Conservation (phyloP, 257 asterid genomes). For the Solanum raphanifolium region DNA sequence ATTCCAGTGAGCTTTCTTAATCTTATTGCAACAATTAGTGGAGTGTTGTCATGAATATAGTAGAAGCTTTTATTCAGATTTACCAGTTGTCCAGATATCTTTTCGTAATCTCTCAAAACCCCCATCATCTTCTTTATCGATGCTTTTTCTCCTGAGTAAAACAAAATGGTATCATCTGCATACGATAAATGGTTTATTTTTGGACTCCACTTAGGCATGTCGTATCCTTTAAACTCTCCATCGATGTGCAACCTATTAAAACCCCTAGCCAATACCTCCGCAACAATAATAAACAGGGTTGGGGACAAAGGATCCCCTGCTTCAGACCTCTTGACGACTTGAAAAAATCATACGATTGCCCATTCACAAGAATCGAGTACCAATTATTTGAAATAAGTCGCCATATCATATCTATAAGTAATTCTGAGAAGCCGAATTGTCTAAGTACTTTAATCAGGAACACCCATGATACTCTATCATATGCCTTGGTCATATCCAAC, state of each 20-base stretch:
- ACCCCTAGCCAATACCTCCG: neutral
- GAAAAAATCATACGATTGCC: neutral
- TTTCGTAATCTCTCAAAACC: neutral
- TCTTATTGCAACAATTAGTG: too few species aligned
- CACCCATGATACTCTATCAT: too few species aligned
- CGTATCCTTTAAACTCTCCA: too few species aligned
- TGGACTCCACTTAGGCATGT: neutral
- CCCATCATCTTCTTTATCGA: neutral
- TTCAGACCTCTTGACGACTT: neutral
- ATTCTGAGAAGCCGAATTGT: neutral
- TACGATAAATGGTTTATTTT: neutral
- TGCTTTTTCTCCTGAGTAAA: neutral
- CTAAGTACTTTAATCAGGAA: neutral
- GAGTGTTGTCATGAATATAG: neutral
- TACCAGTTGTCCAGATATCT: neutral
- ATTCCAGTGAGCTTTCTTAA: too few species aligned
- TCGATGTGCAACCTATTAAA: too few species aligned
- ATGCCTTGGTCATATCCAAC: neutral
- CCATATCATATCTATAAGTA: neutral
- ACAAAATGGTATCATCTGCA: too few species aligned
- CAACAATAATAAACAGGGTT: neutral
- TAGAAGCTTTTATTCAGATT: too few species aligned
- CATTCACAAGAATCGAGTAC: neutral
- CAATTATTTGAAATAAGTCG: neutral
- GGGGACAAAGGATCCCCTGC: neutral